Evolutionary conservation across 768 basidiomycete genomes (phyloP), one percentile per base, ranked within the genome.

Genomic region (Tulasnella sp.): DNA sequence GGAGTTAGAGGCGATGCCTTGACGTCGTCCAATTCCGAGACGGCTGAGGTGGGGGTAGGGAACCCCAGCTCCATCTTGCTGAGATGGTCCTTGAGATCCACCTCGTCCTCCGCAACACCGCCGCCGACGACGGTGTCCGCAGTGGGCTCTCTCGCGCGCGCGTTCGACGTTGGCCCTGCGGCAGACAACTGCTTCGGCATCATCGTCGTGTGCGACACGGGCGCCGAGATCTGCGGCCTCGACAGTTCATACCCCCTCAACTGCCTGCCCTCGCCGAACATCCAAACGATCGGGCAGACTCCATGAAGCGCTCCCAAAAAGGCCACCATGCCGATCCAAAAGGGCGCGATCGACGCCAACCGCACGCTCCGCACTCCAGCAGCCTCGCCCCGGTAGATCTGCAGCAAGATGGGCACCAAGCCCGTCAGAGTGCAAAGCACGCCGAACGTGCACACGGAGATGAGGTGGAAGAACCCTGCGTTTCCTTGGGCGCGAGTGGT

Each of bases 211-310:
- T 75, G 74, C 16, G 42, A 46, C 46, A 75, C 42, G 51, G 51
- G 42, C 1, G 2, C 44, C 11, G 75, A 77, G 75, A 77, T 77
- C 42, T 77, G 35, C 0, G 75, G 75, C 15, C 75, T 37, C 37
- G 35, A 67, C n/a, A 78, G 15, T 46, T 78, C 77, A 44, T 73
- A 78, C 0, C 40, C 71, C 9, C 48, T 20, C 77, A 73, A 51
- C 77, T 78, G 77, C 40, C 77, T 48, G 35, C 46, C 77, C 13
- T 78, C 77, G 29, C 77, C 77, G 29, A 78, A 78, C 77, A 78
- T 26, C 70, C 72, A 78, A 2, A 74, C 42, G 39, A 73, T 73
- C 10, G 57, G 37, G 72, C 77, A 78, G 16, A 78, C 77, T 1
- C 77, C 77, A 55, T 78, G 77, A 29, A 29, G 13, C 20, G 39